Percentiles rank a stretch among this genome's conserved stretches.
Conservation (phyloP, 441 rosid genomes). For the Gossypium schwendimanii region DNA sequence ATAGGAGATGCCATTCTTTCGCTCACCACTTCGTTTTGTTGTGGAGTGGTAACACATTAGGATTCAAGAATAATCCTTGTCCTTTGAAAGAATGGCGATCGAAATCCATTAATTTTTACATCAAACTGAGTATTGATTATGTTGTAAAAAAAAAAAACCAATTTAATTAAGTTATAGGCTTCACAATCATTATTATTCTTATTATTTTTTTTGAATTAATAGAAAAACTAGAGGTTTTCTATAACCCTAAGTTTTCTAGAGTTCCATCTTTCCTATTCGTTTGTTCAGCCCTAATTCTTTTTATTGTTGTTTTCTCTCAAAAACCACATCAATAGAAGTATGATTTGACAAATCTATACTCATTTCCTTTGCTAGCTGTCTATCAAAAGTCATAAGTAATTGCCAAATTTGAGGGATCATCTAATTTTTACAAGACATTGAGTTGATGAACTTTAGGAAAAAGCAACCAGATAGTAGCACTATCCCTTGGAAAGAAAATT, state of each 20-base stretch:
- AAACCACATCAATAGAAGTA: background rate
- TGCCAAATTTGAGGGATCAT: conserved; percentile 4
- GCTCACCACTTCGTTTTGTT: background rate
- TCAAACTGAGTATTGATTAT: no score
- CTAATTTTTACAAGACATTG: background rate
- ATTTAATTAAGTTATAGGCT: no score
- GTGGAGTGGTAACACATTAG: background rate
- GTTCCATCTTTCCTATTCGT: no score
- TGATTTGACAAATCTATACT: background rate
- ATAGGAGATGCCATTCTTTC: background rate
- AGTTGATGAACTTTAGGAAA: background rate
- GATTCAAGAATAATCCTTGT: background rate
- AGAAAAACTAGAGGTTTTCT: no score
- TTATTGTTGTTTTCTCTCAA: no score
- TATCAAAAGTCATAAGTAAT: background rate
- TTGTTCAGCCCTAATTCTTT: no score
- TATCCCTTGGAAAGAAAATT: background rate
- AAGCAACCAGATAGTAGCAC: background rate
- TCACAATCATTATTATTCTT: no score
- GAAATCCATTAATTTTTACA: background rate
- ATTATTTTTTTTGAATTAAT: no score
- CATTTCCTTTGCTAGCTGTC: background rate
- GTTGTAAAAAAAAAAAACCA: no score
- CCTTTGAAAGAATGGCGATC: background rate
- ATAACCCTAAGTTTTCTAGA: no score